These are phyloP conservation scores for Lenzites betulinus DNA, from an alignment of 768 basidiomycete genomes.

Conservation along the genomic window DNA sequence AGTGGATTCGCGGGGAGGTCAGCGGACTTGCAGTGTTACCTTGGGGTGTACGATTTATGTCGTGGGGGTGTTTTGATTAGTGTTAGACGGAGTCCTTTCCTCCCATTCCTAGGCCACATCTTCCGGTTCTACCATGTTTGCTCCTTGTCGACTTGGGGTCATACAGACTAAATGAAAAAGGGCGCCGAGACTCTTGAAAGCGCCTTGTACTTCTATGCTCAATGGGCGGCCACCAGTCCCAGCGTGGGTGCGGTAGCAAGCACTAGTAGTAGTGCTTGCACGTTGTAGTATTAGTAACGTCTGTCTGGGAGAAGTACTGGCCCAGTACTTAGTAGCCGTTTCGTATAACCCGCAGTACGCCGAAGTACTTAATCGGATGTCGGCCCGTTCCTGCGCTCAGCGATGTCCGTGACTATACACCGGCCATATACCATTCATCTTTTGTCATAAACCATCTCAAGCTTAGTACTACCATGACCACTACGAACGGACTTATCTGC, in stretches of 20 bases:
- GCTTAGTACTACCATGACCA: conserved; percentile 31
- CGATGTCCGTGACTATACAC: too few relatives aligned
- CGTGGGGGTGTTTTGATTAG: background rate
- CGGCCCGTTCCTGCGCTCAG: too few relatives aligned
- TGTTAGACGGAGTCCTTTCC: background rate
- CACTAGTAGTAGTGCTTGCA: too few relatives aligned
- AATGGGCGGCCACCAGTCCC: too few relatives aligned
- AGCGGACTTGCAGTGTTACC: background rate
- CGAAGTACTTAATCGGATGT: too few relatives aligned
- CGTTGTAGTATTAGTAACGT: too few relatives aligned
- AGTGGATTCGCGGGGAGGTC: background rate
- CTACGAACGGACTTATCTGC: conserved; percentile 70
- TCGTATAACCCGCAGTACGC: too few relatives aligned
- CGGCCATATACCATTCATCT: background rate
- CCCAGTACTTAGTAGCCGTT: too few relatives aligned
- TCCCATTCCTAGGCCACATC: background rate
- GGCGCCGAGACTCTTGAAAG: background rate
- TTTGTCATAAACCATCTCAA: background rate
- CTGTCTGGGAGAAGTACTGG: too few relatives aligned
- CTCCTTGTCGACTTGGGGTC: background rate
- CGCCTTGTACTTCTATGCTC: background rate
- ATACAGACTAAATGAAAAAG: conserved; percentile 8
- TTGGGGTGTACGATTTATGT: conserved; percentile 9
- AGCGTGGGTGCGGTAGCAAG: too few relatives aligned
- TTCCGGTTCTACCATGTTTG: background rate